Base-by-base conservation (phyloP, 2,329 filamentous ascomycete species). In the Fusarium sp. region DNA sequence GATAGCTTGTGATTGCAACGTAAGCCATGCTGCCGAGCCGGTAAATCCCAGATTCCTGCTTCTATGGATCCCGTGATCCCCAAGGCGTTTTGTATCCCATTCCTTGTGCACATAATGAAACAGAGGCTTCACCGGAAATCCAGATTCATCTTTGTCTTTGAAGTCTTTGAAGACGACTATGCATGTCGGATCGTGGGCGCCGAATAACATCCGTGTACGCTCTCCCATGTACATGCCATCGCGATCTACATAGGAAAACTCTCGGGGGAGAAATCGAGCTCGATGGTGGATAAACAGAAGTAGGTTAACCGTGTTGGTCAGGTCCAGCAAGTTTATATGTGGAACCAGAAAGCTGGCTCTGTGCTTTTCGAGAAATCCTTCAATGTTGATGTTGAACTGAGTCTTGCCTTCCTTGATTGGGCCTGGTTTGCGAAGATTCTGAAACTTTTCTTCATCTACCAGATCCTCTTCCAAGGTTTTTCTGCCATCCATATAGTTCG, bases 231-330 rank as follows among this genome's bases (percentile, higher is more conserved):
- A 72, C 14, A 60, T 72, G 21, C 63, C 45, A 19, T 75, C 61
- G 4, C 54, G 59, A 21, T 75, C 73, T 59, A 12, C 14, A 23
- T 46, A 8, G 50, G 45, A 45, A 66, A 75, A 6, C 59, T 44
- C 6, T 23, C 23, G 6, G 59, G 73, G 9, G 21, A 19, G 28
- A 53, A 39, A 19, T 31, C 69, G 65, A 23, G 57, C 71, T 7
- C 73, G 71, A 39, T 58, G 34, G 30, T 75, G 69, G 26, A 75
- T 71, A 34, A 75, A 75, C 6, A 23, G 59, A 45, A 72, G 57
- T 19, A 75, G 55, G 26, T 71, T 65, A 8, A 26, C n/a, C 3
- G 65, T 62, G 19, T 69, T 53, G 3, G 42, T 41, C 12, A 75
- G 48, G 25, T 75, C 73, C 7, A 52, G 39, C 13, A 60, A 26